phyloP scores from a whole-genome alignment of 306 rosid species.

The Glycine latifolia region DNA sequence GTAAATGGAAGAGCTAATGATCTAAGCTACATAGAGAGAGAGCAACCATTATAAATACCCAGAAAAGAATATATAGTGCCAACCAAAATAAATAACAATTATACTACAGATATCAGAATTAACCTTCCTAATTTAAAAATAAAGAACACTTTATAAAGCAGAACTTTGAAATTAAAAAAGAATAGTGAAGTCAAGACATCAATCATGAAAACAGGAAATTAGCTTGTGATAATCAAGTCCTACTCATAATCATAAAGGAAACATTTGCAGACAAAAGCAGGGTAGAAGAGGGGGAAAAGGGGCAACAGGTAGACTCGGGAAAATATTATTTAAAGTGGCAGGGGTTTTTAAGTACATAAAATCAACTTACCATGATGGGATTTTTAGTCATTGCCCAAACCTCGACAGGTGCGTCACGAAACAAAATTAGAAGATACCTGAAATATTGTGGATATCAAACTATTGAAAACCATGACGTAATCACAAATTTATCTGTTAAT shows the following conservation, averaged over 20 bases:
- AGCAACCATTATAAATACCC: constrained; percentile 62
- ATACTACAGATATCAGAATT: constrained; percentile 23
- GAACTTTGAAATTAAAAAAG: not conserved
- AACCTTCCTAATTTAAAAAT: constrained; percentile 10
- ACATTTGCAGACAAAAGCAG: constrained; percentile 8
- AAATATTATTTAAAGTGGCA: constrained; percentile 1
- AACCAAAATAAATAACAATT: constrained; percentile 37
- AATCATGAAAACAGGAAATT: constrained; percentile 30
- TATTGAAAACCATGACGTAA: constrained; percentile 38
- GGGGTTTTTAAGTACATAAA: constrained; percentile 34
- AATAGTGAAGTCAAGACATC: constrained; percentile 6
- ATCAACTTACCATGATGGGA: constrained; percentile 86
- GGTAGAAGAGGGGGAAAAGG: not conserved
- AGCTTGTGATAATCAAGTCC: constrained; percentile 35
- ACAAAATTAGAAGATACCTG: constrained; percentile 97
- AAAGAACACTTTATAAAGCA: not conserved
- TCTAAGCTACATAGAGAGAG: constrained; percentile 95
- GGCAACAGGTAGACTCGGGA: not conserved
- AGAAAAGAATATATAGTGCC: constrained; percentile 24
- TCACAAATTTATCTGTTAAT: constrained; percentile 28
- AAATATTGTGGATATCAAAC: constrained; percentile 48
- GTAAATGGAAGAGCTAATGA: constrained; percentile 99
- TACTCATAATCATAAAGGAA: constrained; percentile 33
- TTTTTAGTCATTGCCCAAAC: constrained; percentile 99
- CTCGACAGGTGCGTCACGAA: constrained; percentile 98